Evolutionary conservation across 2,329 filamentous ascomycete species (phyloP).

Genomic region (Colletotrichum godetiae): DNA sequence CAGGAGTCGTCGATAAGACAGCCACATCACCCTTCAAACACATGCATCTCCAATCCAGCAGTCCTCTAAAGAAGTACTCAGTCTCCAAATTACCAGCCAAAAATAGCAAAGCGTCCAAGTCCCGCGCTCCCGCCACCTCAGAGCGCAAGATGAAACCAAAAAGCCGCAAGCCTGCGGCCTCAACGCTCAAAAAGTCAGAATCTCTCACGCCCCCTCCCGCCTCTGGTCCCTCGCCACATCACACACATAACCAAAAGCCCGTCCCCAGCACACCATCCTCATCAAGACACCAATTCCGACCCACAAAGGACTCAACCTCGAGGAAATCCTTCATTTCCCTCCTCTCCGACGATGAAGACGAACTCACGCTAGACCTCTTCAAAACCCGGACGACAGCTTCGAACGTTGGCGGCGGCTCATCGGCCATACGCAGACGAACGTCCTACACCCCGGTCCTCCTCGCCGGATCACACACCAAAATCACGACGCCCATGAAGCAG

Average conservation of each 20-base stretch:
- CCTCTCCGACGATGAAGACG: constrained; percentile 50
- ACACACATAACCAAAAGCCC: not conserved
- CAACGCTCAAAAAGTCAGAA: not conserved
- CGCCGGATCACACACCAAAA: constrained; percentile 10
- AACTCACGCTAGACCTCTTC: constrained; percentile 49
- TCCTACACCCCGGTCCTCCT: constrained; percentile 14
- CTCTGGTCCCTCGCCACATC: not conserved
- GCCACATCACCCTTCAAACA: not conserved
- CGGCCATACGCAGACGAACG: not conserved
- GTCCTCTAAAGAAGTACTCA: not conserved
- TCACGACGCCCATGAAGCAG: constrained; percentile 26
- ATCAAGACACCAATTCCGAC: not conserved
- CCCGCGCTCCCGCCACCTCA: not conserved
- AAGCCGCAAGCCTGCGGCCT: not conserved
- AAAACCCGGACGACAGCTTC: constrained; percentile 37
- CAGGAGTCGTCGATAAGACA: not conserved
- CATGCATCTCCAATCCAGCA: constrained; percentile 17
- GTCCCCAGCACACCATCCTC: not conserved
- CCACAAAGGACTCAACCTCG: constrained; percentile 39
- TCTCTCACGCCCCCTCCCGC: not conserved
- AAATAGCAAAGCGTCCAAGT: not conserved
- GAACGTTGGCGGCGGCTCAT: not conserved
- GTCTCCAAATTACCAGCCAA: not conserved
- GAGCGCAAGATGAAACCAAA: not conserved
- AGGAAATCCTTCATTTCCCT: constrained; percentile 55